phyloP scores from a whole-genome alignment of 2,329 filamentous ascomycete genomes.

The Epichloe sp. region DNA sequence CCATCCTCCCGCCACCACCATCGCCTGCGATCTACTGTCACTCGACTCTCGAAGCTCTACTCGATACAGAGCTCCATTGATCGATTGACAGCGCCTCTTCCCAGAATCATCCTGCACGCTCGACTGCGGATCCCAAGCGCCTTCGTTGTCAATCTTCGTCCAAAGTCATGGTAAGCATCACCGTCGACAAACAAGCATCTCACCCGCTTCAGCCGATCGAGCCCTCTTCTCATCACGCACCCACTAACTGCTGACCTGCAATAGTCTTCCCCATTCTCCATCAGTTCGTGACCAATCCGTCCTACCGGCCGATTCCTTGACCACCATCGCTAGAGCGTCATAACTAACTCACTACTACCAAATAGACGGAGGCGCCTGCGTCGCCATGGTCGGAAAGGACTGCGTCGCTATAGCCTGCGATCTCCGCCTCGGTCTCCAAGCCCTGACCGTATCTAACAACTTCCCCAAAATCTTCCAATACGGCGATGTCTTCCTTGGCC shows the following conservation, averaged over 20 bases:
- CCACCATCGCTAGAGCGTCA: neutral
- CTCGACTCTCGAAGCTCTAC: neutral
- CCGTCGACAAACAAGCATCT: neutral
- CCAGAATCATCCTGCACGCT: neutral
- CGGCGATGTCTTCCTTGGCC: constrained; percentile 86
- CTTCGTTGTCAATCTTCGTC: neutral
- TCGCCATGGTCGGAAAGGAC: constrained; percentile 99
- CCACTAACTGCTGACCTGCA: constrained; percentile 16
- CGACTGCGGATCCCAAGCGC: neutral
- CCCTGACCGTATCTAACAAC: constrained; percentile 97
- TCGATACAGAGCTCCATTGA: neutral
- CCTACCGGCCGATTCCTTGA: neutral
- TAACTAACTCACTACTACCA: neutral
- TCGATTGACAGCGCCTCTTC: neutral
- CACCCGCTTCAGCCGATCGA: neutral
- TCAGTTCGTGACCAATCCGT: constrained; percentile 50
- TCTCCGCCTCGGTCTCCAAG: constrained; percentile 90
- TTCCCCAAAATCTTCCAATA: constrained; percentile 99
- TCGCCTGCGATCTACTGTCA: neutral
- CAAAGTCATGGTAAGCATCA: constrained; percentile 2
- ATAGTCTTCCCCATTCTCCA: constrained; percentile 84
- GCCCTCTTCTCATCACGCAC: neutral
- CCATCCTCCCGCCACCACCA: neutral
- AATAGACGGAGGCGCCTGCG: constrained; percentile 76
- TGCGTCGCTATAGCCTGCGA: constrained; percentile 99